Base-by-base conservation (phyloP, 2,329 filamentous ascomycete species). In the Calonectria crousiana region DNA sequence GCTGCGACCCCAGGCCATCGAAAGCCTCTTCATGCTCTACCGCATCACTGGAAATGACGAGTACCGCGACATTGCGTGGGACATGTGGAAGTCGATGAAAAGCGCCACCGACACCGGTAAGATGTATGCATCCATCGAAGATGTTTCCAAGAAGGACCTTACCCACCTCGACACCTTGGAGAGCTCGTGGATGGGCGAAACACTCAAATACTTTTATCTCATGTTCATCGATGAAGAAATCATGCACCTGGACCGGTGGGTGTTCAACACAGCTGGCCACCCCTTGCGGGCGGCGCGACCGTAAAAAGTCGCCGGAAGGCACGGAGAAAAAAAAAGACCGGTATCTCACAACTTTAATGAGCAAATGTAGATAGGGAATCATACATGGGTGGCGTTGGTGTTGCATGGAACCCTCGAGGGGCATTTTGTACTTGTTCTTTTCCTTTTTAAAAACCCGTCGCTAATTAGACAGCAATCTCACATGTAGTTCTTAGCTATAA, bases 21-120 rank as follows among this genome's bases (percentile, higher is more conserved):
- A 96, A 85, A 94, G 92, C 18, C 90, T 97, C 6, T 96, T 95
- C 83, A 90, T 95, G 81, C 91, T 96, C 87, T 95, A 93, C 82
- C 90, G 94, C 65, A 87, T 95, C 68, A 95, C 93, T 0, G 94
- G 93, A n/a, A 90, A 94, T 74, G 78, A 87, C 1, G 86, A 88
- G 53, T 93, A 91, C 86, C 90, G 91, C 72, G 89, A 93, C 62
- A 91, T 92, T 79, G 94, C 93, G 1, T 95, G 94, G 93, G 86
- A 87, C 56, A 95, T 95, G 93, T 95, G 95, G 83, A 82, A 89
- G 62, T 88, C 90, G 1, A 88, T 95, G 32, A 86, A 90, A 65
- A 86, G 87, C 75, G 86, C 90, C 77, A 93, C 93, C 4, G 87
- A 88, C 44, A 91, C 93, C 0, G 84, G 87, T 3, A 86, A 91